Percentiles rank a stretch among this genome's conserved stretches.
Conservation (phyloP, 768 basidiomycete species). For the Trametes cingulata region DNA sequence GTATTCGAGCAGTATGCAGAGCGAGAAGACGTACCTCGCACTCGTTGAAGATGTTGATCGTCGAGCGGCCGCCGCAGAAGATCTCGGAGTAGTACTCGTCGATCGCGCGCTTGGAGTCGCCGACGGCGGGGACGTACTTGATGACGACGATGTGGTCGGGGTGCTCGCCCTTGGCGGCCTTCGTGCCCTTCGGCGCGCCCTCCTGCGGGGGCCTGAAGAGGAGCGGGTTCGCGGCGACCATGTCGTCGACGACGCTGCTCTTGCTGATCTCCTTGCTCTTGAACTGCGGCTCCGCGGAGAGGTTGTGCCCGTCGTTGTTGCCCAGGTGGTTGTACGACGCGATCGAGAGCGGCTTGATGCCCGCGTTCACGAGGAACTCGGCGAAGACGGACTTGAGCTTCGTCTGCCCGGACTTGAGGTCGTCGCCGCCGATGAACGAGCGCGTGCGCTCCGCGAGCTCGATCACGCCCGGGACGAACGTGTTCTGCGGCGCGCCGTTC, state of each 20-base stretch:
- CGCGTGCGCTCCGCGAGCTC: slow-evolving; percentile 85
- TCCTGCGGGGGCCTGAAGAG: slow-evolving; percentile 82
- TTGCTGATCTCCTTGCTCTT: slow-evolving; percentile 98
- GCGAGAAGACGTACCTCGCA: slow-evolving; percentile 66
- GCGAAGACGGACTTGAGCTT: slow-evolving; percentile 96
- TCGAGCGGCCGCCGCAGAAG: slow-evolving; percentile 91
- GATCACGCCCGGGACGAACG: slow-evolving; percentile 94
- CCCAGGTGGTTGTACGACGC: slow-evolving; percentile 99
- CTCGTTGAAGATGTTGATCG: slow-evolving; percentile 97
- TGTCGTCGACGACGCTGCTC: slow-evolving; percentile 96
- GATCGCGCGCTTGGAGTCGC: slow-evolving; percentile 98
- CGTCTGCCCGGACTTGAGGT: slow-evolving; percentile 97
- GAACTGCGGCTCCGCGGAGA: slow-evolving; percentile 91
- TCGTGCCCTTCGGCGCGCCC: slow-evolving; percentile 49
- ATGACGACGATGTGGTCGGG: slow-evolving; percentile 97
- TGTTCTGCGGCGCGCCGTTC: slow-evolving; percentile 98
- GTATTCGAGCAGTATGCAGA: neutral
- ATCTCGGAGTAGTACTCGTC: slow-evolving; percentile 99
- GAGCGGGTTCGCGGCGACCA: slow-evolving; percentile 89
- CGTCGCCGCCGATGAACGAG: slow-evolving; percentile 96
- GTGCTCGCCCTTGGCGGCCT: slow-evolving; percentile 84
- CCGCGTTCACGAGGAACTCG: slow-evolving; percentile 98
- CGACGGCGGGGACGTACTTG: slow-evolving; percentile 95
- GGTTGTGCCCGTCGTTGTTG: slow-evolving; percentile 95
- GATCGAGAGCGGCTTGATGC: slow-evolving; percentile 96